phyloP scores from a whole-genome alignment of 345 rosid genomes.

The Corymbia maculata region DNA sequence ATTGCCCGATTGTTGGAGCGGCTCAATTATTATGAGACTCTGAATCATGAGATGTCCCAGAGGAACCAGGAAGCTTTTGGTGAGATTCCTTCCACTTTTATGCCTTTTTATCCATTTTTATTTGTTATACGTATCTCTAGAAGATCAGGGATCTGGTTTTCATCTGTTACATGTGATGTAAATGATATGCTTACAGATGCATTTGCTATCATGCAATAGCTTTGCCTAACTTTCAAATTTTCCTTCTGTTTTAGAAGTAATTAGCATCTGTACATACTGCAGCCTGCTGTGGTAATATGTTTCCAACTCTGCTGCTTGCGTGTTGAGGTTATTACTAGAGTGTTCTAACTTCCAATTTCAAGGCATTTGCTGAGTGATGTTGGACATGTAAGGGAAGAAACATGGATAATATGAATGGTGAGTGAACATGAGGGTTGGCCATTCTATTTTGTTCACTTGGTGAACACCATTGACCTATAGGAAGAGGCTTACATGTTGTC shows the following conservation, averaged over 20 bases:
- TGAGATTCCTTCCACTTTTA: constrained; percentile 10
- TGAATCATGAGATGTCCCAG: constrained; percentile 79
- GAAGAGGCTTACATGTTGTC: neutral
- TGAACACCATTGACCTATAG: neutral
- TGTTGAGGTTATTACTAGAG: neutral
- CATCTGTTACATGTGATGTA: neutral
- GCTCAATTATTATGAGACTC: constrained; percentile 69
- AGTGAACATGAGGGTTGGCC: neutral
- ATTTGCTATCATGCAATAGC: neutral
- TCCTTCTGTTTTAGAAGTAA: neutral
- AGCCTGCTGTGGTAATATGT: neutral
- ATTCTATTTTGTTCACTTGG: neutral
- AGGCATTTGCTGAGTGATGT: neutral
- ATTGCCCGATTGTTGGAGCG: constrained; percentile 60
- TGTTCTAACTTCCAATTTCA: neutral
- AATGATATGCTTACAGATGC: neutral
- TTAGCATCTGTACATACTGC: neutral
- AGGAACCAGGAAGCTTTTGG: constrained; percentile 88
- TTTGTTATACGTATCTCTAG: neutral
- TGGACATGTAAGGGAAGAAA: neutral
- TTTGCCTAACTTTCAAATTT: neutral
- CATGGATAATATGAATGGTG: neutral
- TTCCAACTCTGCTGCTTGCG: neutral
- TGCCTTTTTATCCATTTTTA: neutral
- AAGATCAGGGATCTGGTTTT: neutral